phyloP scores from a whole-genome alignment of 257 asterid species.

The Solanum rostratum region DNA sequence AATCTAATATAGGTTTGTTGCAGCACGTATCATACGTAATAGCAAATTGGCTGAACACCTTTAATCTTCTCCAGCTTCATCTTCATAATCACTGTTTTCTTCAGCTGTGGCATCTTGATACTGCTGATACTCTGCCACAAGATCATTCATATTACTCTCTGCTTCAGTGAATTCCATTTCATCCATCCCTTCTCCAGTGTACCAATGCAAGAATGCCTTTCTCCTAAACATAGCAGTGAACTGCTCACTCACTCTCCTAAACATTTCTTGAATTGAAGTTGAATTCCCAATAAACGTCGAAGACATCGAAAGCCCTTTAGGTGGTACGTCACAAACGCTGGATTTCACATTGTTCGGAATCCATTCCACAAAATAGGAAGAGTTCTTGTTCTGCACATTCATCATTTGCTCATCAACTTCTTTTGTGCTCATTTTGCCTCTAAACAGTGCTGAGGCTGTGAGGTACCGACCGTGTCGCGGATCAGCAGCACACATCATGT shows the following conservation, averaged over 20 bases:
- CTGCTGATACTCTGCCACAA: neutral
- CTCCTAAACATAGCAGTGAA: constrained; percentile 23
- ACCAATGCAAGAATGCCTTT: constrained; percentile 20
- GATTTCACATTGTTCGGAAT: constrained; percentile 21
- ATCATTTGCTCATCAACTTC: neutral
- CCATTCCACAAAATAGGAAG: constrained; percentile 22
- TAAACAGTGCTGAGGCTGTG: constrained; percentile 16
- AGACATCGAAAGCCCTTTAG: constrained; percentile 16
- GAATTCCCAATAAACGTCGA: constrained; percentile 19
- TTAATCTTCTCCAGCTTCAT: constrained; percentile 1
- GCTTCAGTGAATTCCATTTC: constrained; percentile 4
- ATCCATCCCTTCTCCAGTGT: constrained; percentile 2
- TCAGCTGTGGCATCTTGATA: neutral
- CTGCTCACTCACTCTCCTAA: constrained; percentile 20
- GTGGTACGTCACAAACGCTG: constrained; percentile 19
- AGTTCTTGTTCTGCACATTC: constrained; percentile 17
- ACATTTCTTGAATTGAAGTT: constrained; percentile 22
- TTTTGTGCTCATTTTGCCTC: constrained; percentile 18
- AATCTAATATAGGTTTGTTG: neutral
- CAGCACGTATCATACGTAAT: neutral
- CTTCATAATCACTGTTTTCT: neutral
- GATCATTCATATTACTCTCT: constrained; percentile 1
- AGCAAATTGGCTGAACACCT: neutral
- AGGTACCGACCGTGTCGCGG: constrained; percentile 18
- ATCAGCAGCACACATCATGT: constrained; percentile 28